Percentiles rank a stretch among this genome's conserved stretches.
phyloP scores from a whole-genome alignment of 2,329 filamentous ascomycete species.

The Meredithiella fracta region DNA sequence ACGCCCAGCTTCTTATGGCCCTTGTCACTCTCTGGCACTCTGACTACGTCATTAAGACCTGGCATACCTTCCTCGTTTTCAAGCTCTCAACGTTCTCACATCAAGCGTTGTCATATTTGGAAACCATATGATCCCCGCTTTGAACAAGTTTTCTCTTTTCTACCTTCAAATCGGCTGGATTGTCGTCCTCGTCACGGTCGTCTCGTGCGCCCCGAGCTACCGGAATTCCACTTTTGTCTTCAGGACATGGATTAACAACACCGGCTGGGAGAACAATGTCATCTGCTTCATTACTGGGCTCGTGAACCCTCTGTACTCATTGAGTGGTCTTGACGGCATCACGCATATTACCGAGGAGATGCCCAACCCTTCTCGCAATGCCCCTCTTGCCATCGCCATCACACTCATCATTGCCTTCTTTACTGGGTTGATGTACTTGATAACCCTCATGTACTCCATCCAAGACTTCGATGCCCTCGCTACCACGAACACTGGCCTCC shows the following conservation, averaged over 20 bases:
- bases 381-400: slow-evolving; percentile 25
- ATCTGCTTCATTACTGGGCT: slow-evolving; percentile 35
- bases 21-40: slow-evolving; percentile 26
- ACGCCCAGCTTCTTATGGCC: slow-evolving; percentile 26
- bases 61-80: slow-evolving; percentile 33
- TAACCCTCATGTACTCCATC: slow-evolving; percentile 35
- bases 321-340: slow-evolving; percentile 31
- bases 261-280: slow-evolving; percentile 33
- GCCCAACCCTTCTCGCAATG: slow-evolving; percentile 25
- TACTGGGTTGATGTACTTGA: slow-evolving; percentile 32
- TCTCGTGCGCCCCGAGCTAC: slow-evolving; percentile 29
- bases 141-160: slow-evolving; percentile 29
- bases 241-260: slow-evolving; percentile 34
- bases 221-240: slow-evolving; percentile 34
- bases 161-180: slow-evolving; percentile 33
- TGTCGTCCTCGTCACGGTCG: slow-evolving; percentile 31
- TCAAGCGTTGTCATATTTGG: slow-evolving; percentile 31
- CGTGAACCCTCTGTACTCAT: slow-evolving; percentile 30
- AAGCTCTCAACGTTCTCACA: slow-evolving; percentile 27
- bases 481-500: slow-evolving; percentile 26
- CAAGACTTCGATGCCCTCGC: slow-evolving; percentile 30
- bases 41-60: slow-evolving; percentile 24
- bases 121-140: slow-evolving; percentile 26
- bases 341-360: slow-evolving; percentile 36
- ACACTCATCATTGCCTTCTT: slow-evolving; percentile 33